Evolutionary conservation across 805 yeast genomes (phyloP).

Genomic region (Saccharomycopsis oosterbeekiorum): DNA sequence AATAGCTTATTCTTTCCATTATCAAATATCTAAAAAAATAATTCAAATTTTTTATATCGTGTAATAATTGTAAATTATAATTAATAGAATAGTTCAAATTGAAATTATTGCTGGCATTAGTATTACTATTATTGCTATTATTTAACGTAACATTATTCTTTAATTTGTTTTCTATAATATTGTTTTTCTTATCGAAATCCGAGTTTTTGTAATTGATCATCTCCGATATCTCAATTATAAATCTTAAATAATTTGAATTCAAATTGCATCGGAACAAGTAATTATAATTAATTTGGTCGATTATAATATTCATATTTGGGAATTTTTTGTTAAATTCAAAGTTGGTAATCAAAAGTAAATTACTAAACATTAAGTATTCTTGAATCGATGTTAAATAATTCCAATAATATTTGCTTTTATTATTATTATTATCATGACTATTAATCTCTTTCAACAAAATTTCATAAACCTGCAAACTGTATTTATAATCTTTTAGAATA

Average conservation of each 20-base stretch:
- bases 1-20: constrained; percentile 44
- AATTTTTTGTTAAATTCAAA: constrained; percentile 43
- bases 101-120: constrained; percentile 24
- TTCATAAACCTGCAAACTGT: constrained; percentile 78
- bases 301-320: constrained; percentile 31
- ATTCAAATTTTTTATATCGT: constrained; percentile 18
- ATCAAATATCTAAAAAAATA: constrained; percentile 39
- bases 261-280: constrained; percentile 62
- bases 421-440: constrained; percentile 40
- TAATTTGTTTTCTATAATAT: constrained; percentile 11
- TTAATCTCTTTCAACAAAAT: constrained; percentile 66
- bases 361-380: constrained; percentile 27
- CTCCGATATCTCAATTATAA: constrained; percentile 60
- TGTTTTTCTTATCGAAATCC: constrained; percentile 18
- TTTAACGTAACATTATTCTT: constrained; percentile 31
- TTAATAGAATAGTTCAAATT: constrained; percentile 26
- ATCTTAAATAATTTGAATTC: constrained; percentile 60
- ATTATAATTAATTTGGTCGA: constrained; percentile 68
- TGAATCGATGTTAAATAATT: constrained; percentile 30
- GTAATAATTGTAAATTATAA: constrained; percentile 37
- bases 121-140: constrained; percentile 36
- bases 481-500: constrained; percentile 81
- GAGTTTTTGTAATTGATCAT: constrained; percentile 42
- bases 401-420: constrained; percentile 35
- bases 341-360: constrained; percentile 33